Conservation (phyloP, 2,329 filamentous ascomycete genomes). For the Akanthomyces dipterigenus region DNA sequence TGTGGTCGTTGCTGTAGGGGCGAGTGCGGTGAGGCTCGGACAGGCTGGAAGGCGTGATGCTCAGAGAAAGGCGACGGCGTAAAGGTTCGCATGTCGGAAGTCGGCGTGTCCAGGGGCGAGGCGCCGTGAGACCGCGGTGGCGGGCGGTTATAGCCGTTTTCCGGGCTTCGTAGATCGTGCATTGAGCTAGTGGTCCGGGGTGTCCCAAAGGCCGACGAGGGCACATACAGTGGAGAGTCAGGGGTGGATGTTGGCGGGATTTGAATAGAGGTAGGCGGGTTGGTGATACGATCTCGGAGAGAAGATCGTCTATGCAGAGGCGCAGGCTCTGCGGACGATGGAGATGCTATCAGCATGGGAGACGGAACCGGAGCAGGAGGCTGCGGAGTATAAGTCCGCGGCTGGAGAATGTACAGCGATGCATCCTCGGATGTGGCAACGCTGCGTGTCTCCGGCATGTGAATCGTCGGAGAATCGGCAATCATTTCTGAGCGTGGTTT, state of each 20-base stretch:
- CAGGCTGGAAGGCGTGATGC: slow-evolving; percentile 53
- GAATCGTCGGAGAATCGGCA: neutral
- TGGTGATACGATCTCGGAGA: slow-evolving; percentile 45
- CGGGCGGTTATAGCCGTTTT: neutral
- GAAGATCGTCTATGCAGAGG: slow-evolving; percentile 36
- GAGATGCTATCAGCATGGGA: slow-evolving; percentile 31
- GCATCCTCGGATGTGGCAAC: slow-evolving; percentile 23
- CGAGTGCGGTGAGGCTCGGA: slow-evolving; percentile 56
- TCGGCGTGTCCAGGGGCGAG: slow-evolving; percentile 24
- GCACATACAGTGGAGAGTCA: slow-evolving; percentile 20
- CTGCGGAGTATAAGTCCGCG: slow-evolving; percentile 50
- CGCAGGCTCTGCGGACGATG: slow-evolving; percentile 14
- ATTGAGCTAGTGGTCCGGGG: slow-evolving; percentile 18
- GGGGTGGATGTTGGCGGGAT: slow-evolving; percentile 36
- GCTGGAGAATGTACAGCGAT: slow-evolving; percentile 47
- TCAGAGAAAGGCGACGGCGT: slow-evolving; percentile 46
- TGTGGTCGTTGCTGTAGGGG: slow-evolving; percentile 54
- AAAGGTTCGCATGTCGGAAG: slow-evolving; percentile 31
- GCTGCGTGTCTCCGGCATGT: neutral
- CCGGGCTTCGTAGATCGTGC: slow-evolving; percentile 9
- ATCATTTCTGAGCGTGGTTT: neutral
- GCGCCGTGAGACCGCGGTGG: neutral
- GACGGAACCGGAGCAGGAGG: slow-evolving; percentile 42
- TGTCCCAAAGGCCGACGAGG: slow-evolving; percentile 26
- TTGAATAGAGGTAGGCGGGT: slow-evolving; percentile 45